Conservation (phyloP, 108 stramenopile genomes). For the Skeletonema potamos region DNA sequence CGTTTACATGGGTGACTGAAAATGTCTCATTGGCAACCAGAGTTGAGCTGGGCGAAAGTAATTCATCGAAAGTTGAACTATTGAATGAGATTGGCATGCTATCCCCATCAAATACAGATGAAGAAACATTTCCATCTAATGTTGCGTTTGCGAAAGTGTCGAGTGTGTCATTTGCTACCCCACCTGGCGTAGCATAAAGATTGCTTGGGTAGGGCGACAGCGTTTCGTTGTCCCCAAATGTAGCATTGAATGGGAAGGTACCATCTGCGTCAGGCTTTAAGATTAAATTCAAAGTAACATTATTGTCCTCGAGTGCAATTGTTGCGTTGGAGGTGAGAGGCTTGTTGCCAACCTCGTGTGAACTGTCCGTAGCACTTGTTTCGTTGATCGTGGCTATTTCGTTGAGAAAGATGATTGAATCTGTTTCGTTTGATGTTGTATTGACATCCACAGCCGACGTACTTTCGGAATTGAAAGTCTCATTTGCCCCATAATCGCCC, state of each 20-base stretch:
- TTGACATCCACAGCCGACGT: too few species aligned
- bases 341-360: neutral
- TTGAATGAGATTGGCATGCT: neutral
- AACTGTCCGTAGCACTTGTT: neutral
- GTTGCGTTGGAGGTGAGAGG: neutral
- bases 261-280: neutral
- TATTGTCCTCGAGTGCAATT: neutral
- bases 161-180: neutral
- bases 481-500: too few species aligned
- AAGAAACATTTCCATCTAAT: neutral
- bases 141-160: neutral
- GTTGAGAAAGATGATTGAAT: neutral
- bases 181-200: neutral
- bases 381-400: too few species aligned
- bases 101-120: neutral
- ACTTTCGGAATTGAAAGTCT: too few species aligned
- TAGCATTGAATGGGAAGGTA: too few species aligned
- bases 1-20: too few species aligned
- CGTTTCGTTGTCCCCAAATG: neutral
- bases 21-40: neutral
- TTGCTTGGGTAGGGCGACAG: neutral
- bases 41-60: neutral
- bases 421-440: neutral
- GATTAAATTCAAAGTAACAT: neutral
- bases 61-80: neutral